Evolutionary conservation across 768 basidiomycete genomes (phyloP), one percentile per base, ranked within the genome.

Genomic region (Phanerodontia chrysosporium): DNA sequence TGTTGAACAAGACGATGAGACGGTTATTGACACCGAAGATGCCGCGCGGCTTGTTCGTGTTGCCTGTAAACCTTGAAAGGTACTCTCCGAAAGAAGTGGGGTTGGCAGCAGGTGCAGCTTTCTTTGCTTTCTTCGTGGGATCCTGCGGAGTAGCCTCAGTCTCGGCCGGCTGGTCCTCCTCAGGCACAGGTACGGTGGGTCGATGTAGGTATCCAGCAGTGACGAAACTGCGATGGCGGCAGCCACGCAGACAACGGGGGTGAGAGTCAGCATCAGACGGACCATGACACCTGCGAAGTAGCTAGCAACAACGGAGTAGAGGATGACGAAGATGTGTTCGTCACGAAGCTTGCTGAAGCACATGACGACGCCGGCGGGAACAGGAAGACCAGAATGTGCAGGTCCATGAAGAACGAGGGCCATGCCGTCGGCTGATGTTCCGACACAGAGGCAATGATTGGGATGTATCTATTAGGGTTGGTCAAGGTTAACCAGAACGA

Each of bases 221-320:
- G 86, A 82, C 2, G 95, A 95, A 59, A 97, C 76, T 0, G 95
- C 94, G 29, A 98, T 86, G 6, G 97, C 97, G 18, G 93, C 87
- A 18, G 93, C 72, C 58, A 98, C 91, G 69, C 97, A 99, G 46
- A 98, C 97, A 58, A 96, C 90, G 1, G 97, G 97, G 0, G 96
- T 98, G 58, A 99, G 85, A 25, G 97, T 90, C 56, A 99, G 81
- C 93, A 99, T 98, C 60, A 98, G 81, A 58, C 97, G 94, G 63
- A 99, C 97, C 97, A 99, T 99, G 70, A 99, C 96, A 45, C 97
- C 97, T 4, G 97, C 96, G 69, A 99, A 99, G 80, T 99, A 99
- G 72, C 92, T 94, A 49, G 90, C 93, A 69, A 98, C 85, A 63
- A 92, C 84, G 24, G 97, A 87, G 73, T 98, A 99, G 74, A 98